phyloP scores from a whole-genome alignment of 1,284 basidiomycete genomes.

The Heterobasidion parviporum region DNA sequence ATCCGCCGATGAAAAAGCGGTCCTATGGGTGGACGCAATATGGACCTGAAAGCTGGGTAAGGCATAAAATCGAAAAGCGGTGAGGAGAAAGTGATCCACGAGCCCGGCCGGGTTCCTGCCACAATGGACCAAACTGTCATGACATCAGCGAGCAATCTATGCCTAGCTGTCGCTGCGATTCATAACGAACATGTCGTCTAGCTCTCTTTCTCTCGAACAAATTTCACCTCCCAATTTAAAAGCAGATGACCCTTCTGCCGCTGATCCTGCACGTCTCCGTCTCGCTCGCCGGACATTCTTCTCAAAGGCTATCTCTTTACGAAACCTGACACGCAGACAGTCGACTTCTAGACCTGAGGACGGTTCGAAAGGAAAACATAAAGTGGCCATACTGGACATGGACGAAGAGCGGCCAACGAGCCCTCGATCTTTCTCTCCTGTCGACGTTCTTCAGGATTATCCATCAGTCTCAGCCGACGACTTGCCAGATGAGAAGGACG shows the following conservation, averaged over 20 bases:
- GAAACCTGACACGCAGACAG: neutral
- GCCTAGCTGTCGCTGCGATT: neutral
- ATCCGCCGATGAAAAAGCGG: neutral
- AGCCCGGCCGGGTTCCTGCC: no score
- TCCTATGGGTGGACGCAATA: neutral
- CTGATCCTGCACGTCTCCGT: conserved; percentile 36
- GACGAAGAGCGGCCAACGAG: neutral
- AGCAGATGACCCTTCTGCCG: conserved; percentile 29
- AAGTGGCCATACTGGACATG: neutral
- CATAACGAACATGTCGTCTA: neutral
- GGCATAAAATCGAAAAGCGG: neutral
- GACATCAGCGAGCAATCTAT: no score
- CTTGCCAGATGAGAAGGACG: conserved; percentile 26
- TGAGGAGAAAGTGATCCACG: no score
- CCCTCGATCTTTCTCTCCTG: neutral
- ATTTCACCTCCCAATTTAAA: conserved; percentile 15
- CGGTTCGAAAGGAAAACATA: neutral
- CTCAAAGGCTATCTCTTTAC: conserved; percentile 18
- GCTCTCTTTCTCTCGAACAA: neutral
- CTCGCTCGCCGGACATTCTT: conserved; percentile 23
- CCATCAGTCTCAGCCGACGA: conserved; percentile 19
- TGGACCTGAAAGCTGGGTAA: neutral
- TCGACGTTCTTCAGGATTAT: conserved; percentile 29
- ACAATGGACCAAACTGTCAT: no score
- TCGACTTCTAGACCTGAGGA: conserved; percentile 2